These are phyloP conservation scores for Phaeotremella skinneri DNA, from an alignment of 768 basidiomycete species.

Conservation along the genomic window DNA sequence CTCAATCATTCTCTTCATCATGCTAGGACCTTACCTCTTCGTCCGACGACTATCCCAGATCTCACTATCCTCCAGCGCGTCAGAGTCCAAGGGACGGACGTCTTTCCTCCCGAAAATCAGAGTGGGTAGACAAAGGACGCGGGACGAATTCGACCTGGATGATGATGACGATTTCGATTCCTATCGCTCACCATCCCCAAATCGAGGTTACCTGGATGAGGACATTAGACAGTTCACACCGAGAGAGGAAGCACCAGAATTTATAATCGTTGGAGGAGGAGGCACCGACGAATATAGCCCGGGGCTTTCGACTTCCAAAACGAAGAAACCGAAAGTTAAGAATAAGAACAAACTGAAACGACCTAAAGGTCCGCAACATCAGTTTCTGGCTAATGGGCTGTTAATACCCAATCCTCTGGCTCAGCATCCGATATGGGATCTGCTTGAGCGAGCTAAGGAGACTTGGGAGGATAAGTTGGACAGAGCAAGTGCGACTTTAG, in stretches of 20 bases:
- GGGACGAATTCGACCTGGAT: background rate
- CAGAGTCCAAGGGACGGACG: background rate
- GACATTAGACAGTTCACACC: background rate
- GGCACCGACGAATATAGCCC: no score
- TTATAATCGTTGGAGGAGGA: no score
- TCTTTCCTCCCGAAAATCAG: slow-evolving; percentile 2
- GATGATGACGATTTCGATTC: background rate
- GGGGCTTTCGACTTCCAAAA: background rate
- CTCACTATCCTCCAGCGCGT: background rate
- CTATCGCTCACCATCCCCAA: no score
- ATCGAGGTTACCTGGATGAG: no score
- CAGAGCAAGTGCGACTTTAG: slow-evolving; percentile 33
- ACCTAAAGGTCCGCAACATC: slow-evolving; percentile 18
- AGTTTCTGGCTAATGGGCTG: slow-evolving; percentile 32
- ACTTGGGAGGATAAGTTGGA: slow-evolving; percentile 36
- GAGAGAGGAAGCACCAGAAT: background rate
- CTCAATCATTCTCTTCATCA: slow-evolving; percentile 15
- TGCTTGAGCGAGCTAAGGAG: slow-evolving; percentile 31
- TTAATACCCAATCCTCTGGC: slow-evolving; percentile 30
- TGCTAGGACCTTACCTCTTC: slow-evolving; percentile 24
- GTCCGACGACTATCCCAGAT: slow-evolving; percentile 15
- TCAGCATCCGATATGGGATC: slow-evolving; percentile 44
- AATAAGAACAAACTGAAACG: background rate
- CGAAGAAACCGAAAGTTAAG: background rate
- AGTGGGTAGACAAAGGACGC: background rate